A percentile compares a stretch with the other conserved stretches of the same genome.
phyloP scores from a whole-genome alignment of 2,329 filamentous ascomycete species.

The Dendryphion nanum region DNA sequence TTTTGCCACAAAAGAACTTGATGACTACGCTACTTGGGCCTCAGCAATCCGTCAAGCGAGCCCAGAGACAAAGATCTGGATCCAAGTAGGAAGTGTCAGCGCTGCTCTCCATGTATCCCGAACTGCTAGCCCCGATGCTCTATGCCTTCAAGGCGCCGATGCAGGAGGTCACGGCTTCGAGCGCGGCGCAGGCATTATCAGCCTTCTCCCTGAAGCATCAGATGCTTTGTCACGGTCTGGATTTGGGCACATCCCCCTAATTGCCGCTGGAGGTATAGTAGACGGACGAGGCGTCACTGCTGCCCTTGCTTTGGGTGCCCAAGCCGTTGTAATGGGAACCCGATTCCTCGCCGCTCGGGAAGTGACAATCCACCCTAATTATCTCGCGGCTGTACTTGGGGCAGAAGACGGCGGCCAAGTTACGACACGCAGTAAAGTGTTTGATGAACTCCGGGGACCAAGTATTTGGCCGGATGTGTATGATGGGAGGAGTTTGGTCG shows the following conservation, averaged over 20 bases:
- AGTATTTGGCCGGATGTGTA: conserved; percentile 59
- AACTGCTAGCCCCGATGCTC: conserved; percentile 54
- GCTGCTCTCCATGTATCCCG: conserved; percentile 53
- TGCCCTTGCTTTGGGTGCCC: conserved; percentile 53
- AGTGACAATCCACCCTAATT: conserved; percentile 44
- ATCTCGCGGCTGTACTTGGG: conserved; percentile 46
- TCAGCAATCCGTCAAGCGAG: conserved; percentile 30
- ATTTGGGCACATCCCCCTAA: conserved; percentile 30
- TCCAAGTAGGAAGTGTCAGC: conserved; percentile 61
- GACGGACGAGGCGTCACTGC: conserved; percentile 60
- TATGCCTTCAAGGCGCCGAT: conserved; percentile 65
- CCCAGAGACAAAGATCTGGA: conserved; percentile 50
- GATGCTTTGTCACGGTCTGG: conserved; percentile 44
- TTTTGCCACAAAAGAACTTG: conserved; percentile 56
- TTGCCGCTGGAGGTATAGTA: conserved; percentile 61
- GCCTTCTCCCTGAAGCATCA: conserved; percentile 58
- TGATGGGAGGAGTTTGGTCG: conserved; percentile 56
- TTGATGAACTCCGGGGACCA: conserved; percentile 56
- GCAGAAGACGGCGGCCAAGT: conserved; percentile 50
- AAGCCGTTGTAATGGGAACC: conserved; percentile 62
- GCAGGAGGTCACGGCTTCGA: conserved; percentile 64
- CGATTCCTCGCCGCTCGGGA: conserved; percentile 58
- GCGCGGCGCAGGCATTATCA: conserved; percentile 55
- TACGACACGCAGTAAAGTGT: conserved; percentile 51
- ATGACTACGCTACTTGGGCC: conserved; percentile 39